Evolutionary conservation across 495 filamentous ascomycete species (phyloP), one percentile per base, ranked within the genome.

Genomic region (Physcia stellaris): DNA sequence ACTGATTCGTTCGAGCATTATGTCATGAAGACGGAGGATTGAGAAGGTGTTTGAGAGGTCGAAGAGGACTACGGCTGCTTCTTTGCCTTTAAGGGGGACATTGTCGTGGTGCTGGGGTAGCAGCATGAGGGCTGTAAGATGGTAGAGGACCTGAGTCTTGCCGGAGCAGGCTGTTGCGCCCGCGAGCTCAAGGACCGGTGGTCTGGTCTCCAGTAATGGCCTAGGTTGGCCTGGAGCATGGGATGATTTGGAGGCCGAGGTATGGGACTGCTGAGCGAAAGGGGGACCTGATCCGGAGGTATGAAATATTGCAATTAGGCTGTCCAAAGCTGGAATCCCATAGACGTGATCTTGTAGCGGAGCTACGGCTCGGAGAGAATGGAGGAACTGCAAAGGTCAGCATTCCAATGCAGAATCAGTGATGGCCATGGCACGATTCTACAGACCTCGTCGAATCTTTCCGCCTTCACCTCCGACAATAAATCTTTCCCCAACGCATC

Each of bases 11-110:
- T 57, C 1, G 41, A 20, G 38, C 45, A 51, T 43, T 24, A 41
- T 15, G 9, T 52, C 40, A 0, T 49, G 59, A 0, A 90, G 63
- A 9, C 75, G 67, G 11, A 66, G 52, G 9, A 74, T 62, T 22
- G 77, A 71, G 44, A 93, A 86, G 0, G 68, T 68, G 28, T 66
- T 64, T 30, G 83, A 77, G 0, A 76, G 63, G 47, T 94, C 86
- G 18, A 94, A 50, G 21, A 86, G 59, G 3, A 80, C 66, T 2
- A 87, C 67, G 2, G 81, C 66, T 13, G 71, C 68, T 18, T 58
- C 53, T 21, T 69, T 64, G n/a, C 73, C 76, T 24, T 49, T 40
- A 3, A 68, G 35, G 4, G 38, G 16, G 16, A 55, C 36, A n/a
- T 48, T 53, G 2, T 56, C 42, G 32, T 54, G 50, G 2, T 54